These are phyloP conservation scores for Myxozyma melibiosi DNA, from an alignment of 805 yeast species.

Conservation along the genomic window DNA sequence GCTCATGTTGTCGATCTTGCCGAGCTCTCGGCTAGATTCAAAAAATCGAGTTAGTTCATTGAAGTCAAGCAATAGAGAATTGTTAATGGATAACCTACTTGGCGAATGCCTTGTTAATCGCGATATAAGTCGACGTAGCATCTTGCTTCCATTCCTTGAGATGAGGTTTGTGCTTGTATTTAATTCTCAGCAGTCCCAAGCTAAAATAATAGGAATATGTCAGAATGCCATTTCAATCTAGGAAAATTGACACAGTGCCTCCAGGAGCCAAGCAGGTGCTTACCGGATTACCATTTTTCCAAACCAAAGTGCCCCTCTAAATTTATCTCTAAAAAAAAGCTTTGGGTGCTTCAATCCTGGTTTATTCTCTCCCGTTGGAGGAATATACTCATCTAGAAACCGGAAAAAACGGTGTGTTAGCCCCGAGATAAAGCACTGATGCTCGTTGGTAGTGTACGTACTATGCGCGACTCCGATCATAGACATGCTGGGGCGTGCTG, in stretches of 20 bases:
- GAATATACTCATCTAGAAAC: constrained; percentile 27
- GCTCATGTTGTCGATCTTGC: constrained; percentile 2
- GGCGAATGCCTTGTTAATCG: constrained; percentile 25
- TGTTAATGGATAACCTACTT: constrained; percentile 12
- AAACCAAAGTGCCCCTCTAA: constrained; percentile 3
- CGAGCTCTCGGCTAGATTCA: background rate
- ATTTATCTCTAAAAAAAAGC: constrained; percentile 1
- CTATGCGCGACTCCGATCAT: constrained; percentile 17
- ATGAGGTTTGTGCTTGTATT: constrained; percentile 7
- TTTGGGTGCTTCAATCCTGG: constrained; percentile 18
- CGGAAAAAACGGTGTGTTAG: no score
- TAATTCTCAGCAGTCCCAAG: constrained; percentile 7
- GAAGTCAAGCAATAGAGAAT: background rate
- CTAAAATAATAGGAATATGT: background rate
- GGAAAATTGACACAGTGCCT: no score
- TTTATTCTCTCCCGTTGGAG: constrained; percentile 27
- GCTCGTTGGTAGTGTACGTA: background rate
- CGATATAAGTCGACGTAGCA: constrained; percentile 13
- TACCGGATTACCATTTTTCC: constrained; percentile 9
- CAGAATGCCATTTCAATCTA: no score
- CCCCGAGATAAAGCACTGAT: no score
- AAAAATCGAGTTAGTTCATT: no score
- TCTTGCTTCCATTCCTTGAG: constrained; percentile 15
- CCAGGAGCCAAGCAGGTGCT: no score
- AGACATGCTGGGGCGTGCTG: background rate